phyloP scores from a whole-genome alignment of 345 rosid species.

The Anacardium occidentale region DNA sequence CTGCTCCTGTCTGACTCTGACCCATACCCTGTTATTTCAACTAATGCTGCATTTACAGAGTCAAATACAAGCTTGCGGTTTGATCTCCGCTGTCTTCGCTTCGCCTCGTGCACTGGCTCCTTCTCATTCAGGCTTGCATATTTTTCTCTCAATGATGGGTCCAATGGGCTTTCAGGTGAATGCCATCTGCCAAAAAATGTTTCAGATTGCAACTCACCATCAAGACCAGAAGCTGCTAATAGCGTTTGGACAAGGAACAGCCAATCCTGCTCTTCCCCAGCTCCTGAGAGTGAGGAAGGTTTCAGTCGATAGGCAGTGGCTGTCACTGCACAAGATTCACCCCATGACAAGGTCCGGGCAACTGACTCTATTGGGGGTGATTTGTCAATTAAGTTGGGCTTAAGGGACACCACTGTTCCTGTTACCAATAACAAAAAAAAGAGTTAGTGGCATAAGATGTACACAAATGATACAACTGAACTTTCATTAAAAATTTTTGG shows the following conservation, averaged over 20 bases:
- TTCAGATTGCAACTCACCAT: conserved; percentile 34
- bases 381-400: conserved; percentile 72
- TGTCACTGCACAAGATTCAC: conserved; percentile 40
- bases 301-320: conserved; percentile 40
- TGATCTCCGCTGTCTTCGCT: conserved; percentile 62
- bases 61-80: conserved; percentile 68
- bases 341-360: conserved; percentile 61
- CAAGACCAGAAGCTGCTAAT: conserved; percentile 54
- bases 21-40: conserved; percentile 40
- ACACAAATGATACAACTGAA: not conserved
- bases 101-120: conserved; percentile 64
- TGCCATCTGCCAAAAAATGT: conserved; percentile 54
- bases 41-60: conserved; percentile 62
- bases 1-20: conserved; percentile 30
- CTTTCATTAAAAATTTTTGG: not conserved
- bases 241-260: conserved; percentile 50
- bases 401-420: conserved; percentile 51
- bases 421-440: conserved; percentile 13
- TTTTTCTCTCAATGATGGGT: conserved; percentile 64
- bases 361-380: conserved; percentile 71
- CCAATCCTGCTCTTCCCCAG: conserved; percentile 62
- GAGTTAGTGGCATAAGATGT: not conserved
- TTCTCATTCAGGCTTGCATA: conserved; percentile 42
- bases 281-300: conserved; percentile 26
- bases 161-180: conserved; percentile 74